Base-by-base conservation (phyloP, 306 rosid species). In the Cucumis hystrix region DNA sequence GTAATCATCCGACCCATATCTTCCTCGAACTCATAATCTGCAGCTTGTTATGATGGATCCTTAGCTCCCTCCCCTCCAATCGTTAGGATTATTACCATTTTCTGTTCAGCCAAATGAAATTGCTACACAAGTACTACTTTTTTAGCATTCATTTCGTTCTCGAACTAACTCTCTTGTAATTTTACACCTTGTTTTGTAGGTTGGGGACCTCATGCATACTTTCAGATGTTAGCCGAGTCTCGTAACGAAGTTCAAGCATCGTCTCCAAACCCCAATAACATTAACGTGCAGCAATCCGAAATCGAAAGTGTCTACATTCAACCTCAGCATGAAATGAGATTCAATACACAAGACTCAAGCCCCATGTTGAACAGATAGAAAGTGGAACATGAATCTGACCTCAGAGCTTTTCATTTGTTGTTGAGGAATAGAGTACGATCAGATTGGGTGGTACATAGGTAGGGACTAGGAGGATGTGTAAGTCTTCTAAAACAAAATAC, bases 281-380 rank as follows among this genome's bases (percentile, higher is more conserved):
- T 52, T 15, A 52, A 52, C 16, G 15, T 3, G 40, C 75, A 13
- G 37, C 80, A 52, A 54, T 77, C 74, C 3, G 74, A 47, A 61
- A 20, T 78, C 5, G 63, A 51, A n/a, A 64, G 75, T 63, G 75
- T 35, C 0, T 78, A 65, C 52, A 40, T 63, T 43, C 74, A 45
- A 65, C 80, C 75, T 8, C 64, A 35, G 57, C 80, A 78, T 18
- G 54, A 51, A 51, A 51, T 51, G 75, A 52, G 80, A 52, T 47
- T 51, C 75, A 33, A 49, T 82, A 52, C 75, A 12, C 64, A 39
- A 33, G 80, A 64, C 40, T 78, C 80, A 8, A 83, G 87, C 80
- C 87, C 87, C 74, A 86, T 86, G 77, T 82, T 89, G 21, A 82
- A 89, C 73, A 89, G 81, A 78, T 68, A 54, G 91, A 83, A 54